Evolutionary conservation across 139 green algal species (phyloP).

Genomic region (Micromonas pusilla): DNA sequence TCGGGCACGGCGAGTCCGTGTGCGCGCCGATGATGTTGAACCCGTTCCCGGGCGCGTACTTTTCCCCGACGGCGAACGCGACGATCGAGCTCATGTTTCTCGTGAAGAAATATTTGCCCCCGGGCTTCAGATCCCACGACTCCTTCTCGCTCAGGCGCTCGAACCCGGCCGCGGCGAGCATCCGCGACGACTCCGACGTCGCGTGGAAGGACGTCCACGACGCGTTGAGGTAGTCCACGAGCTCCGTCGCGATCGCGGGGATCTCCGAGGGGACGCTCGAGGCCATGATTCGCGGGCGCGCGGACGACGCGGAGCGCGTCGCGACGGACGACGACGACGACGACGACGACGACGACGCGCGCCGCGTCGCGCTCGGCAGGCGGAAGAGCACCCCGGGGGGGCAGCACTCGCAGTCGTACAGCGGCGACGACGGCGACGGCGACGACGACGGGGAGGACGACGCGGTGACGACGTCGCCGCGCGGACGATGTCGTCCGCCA

Average conservation of each 20-base stretch:
- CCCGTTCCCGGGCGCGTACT: conserved; percentile 71
- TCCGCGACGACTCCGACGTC: conserved; percentile 1
- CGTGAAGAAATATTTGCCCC: conserved; percentile 88
- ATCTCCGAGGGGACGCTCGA: too few relatives aligned
- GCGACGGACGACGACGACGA: too few relatives aligned
- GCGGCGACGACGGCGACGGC: too few relatives aligned
- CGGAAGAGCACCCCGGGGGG: too few relatives aligned
- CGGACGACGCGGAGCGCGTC: too few relatives aligned
- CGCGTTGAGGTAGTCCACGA: conserved; percentile 45
- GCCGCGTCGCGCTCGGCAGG: too few relatives aligned
- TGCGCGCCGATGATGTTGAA: conserved; percentile 91
- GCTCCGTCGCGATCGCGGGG: conserved; percentile 28
- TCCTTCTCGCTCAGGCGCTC: conserved; percentile 31
- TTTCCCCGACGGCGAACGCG: conserved; percentile 65
- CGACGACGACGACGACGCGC: too few relatives aligned
- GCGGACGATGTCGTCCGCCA: too few relatives aligned
- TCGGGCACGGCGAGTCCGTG: conserved; percentile 69
- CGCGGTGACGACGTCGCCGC: too few relatives aligned
- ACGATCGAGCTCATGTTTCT: conserved; percentile 86
- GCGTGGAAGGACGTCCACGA: conserved; percentile 45
- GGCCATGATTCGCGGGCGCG: too few relatives aligned
- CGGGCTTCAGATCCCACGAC: conserved; percentile 34
- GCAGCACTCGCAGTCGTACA: too few relatives aligned
- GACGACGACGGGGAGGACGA: too few relatives aligned
- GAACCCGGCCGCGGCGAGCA: neutral